Conservation (phyloP, 2,329 filamentous ascomycete species). For the Trichoderma asperellum region DNA sequence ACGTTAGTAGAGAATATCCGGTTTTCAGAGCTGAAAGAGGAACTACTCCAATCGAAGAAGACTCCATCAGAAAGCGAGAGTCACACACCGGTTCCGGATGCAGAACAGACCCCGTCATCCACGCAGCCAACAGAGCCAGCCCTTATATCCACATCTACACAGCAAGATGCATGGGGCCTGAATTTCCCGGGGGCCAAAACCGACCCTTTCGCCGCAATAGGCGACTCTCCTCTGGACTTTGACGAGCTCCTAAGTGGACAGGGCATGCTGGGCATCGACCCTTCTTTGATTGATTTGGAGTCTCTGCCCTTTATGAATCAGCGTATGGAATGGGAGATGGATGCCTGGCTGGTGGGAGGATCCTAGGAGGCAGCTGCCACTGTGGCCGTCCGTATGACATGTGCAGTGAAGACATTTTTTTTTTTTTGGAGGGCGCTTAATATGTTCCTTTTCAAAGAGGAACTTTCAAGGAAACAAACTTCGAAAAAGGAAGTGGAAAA, state of each 20-base stretch:
- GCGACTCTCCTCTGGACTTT: conserved; percentile 2
- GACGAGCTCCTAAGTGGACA: conserved; percentile 17
- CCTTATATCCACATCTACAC: neutral
- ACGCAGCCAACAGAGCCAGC: neutral
- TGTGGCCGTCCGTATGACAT: neutral
- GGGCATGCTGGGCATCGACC: neutral
- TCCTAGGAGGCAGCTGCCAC: neutral
- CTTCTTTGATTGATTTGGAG: conserved; percentile 5
- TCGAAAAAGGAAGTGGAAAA: neutral
- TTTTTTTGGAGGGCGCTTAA: neutral
- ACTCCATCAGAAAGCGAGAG: neutral
- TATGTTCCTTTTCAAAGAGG: neutral
- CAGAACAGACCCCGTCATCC: neutral
- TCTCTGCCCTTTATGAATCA: conserved; percentile 8
- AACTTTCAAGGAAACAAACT: neutral
- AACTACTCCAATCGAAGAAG: conserved; percentile 6
- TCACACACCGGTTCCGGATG: neutral
- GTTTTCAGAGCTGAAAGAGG: conserved; percentile 9
- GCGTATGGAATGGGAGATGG: conserved; percentile 24
- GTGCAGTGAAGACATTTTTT: neutral
- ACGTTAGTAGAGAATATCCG: conserved; percentile 16
- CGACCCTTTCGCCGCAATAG: neutral
- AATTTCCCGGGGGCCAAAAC: neutral
- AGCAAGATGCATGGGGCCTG: neutral
- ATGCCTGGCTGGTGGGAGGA: conserved; percentile 19